Evolutionary conservation across 1,139 yeast genomes (phyloP), one percentile per base, ranked within the genome.

Genomic region (Hyphopichia wangnamkhiaoensis): DNA sequence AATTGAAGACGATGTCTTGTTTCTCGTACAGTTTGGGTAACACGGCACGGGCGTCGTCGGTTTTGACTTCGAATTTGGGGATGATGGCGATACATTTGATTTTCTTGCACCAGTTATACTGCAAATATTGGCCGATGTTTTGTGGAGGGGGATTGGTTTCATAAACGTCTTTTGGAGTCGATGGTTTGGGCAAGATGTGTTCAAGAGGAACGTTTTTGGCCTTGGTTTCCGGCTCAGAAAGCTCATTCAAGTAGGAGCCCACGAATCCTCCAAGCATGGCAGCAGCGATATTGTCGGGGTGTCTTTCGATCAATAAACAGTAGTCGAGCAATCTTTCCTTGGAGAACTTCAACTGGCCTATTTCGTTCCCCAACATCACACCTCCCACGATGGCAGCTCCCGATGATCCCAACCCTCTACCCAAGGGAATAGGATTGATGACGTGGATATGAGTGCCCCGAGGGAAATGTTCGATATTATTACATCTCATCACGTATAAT

Each of bases 341-440:
- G 39, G 83, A 70, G 46, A 89, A 79, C 1, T 79, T 80, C 34
- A 93, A 70, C 41, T 78, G 73, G 18, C 94, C 97, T 20, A 90
- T 72, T 52, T 84, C 93, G 57, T 87, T 88, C 33, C 95, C 98
- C 31, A 93, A 73, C 68, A 90, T 74, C n/a, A 87, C 93, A 50
- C 98, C 98, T 12, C 95, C 98, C 19, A 93, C 98, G 28, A 93
- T 96, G 29, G 98, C 98, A 9, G 98, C 96, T 35, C 97, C 98
- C n/a, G 95, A 86, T 1, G 98, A 91, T 1, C 98, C 98, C 44
- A 93, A 74, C 7, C 98, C 98, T 60, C 98, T 82, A 23, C 98
- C 98, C 46, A 93, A 72, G 5, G 98, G 98, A 50, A 93, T 90
- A 23, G 97, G 96, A 63, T 93, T 93, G 44, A 70, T 74, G 41